Conservation (phyloP, 306 rosid genomes). For the Gastrolobium villosum region DNA sequence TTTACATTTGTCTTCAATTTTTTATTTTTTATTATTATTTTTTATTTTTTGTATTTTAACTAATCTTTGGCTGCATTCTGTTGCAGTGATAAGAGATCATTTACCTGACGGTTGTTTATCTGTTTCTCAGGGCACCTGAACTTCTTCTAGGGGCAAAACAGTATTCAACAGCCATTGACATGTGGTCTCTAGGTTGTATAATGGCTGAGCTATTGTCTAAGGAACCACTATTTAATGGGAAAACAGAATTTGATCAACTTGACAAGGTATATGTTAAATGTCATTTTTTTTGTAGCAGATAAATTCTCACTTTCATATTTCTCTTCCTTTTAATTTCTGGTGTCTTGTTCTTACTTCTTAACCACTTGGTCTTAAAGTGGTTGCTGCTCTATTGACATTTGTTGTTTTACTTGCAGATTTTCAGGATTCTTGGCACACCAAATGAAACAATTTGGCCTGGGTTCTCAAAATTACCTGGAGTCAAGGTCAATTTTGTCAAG, state of each 20-base stretch:
- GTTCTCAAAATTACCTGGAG: constrained; percentile 95
- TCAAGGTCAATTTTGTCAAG: constrained; percentile 97
- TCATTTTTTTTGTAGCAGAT: constrained; percentile 5
- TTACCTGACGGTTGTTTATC: constrained; percentile 42
- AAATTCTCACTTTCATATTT: not conserved
- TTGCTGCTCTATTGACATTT: constrained; percentile 17
- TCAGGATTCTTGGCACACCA: constrained; percentile 93
- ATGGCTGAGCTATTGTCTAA: constrained; percentile 97
- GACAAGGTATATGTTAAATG: constrained; percentile 73
- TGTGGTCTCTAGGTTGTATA: constrained; percentile 99
- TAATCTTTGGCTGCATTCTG: constrained; percentile 18
- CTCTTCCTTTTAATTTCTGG: constrained; percentile 15
- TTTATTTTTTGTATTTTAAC: constrained; percentile 9
- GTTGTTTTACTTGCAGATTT: constrained; percentile 66
- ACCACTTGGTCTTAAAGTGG: not conserved
- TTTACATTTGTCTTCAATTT: constrained; percentile 10
- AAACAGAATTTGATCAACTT: constrained; percentile 94
- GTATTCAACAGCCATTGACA: constrained; percentile 95
- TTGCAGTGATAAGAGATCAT: constrained; percentile 41
- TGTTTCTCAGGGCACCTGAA: constrained; percentile 90
- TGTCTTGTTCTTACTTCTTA: constrained; percentile 1
- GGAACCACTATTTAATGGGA: constrained; percentile 95
- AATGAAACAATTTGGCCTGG: constrained; percentile 98
- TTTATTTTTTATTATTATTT: no score
- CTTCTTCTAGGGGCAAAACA: constrained; percentile 87